Conservation (phyloP, 2,329 filamentous ascomycete genomes). For the Colletotrichum sp. region DNA sequence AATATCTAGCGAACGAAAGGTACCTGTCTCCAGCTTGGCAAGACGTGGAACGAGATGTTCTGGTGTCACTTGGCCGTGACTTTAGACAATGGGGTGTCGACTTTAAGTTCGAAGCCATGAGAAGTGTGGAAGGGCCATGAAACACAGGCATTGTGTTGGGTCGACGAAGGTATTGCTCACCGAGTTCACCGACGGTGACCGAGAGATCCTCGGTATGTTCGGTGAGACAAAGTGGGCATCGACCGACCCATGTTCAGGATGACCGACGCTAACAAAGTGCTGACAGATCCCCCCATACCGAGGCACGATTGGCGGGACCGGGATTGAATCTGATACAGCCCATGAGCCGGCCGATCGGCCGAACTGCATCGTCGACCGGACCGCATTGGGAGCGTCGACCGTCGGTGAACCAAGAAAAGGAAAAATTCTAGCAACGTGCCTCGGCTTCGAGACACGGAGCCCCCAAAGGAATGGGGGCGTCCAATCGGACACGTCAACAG, state of each 20-base stretch:
- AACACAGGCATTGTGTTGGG: not conserved
- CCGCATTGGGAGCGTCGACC: conserved; percentile 7
- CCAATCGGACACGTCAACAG: not conserved
- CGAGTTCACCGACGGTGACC: not conserved
- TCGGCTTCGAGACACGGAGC: not conserved
- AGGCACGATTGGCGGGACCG: not conserved
- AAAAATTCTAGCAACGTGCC: not conserved
- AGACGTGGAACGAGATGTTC: not conserved
- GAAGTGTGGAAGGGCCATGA: not conserved
- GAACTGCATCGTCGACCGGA: not conserved
- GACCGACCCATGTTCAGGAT: not conserved
- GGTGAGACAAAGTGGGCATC: not conserved
- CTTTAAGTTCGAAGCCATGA: not conserved
- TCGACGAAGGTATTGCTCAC: not conserved
- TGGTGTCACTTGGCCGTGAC: not conserved
- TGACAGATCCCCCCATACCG: not conserved
- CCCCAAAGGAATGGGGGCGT: not conserved
- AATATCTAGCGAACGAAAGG: not conserved
- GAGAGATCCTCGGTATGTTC: not conserved
- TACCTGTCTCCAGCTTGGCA: not conserved
- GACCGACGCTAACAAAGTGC: not conserved
- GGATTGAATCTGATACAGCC: not conserved
- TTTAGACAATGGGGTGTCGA: not conserved
- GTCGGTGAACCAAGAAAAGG: not conserved
- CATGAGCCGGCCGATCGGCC: not conserved